Conservation (phyloP, 2,329 filamentous ascomycete genomes). For the Venturia aucupariae region DNA sequence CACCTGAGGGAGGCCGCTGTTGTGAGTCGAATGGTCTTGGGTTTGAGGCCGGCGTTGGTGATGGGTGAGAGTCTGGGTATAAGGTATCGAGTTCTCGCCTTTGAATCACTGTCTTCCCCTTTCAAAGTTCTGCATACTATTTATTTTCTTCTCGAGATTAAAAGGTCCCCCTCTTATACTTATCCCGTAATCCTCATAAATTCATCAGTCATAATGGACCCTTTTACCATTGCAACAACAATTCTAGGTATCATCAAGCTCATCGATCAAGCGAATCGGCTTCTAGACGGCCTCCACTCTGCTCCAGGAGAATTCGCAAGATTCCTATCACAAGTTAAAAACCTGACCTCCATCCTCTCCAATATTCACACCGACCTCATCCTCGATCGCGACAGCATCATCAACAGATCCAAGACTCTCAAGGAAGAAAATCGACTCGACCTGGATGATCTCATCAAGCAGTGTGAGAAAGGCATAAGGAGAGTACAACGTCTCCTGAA, state of each 20-base stretch:
- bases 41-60: neutral
- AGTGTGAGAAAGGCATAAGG: neutral
- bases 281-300: neutral
- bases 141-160: neutral
- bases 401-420: constrained; percentile 1
- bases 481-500: neutral
- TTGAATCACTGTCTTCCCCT: neutral
- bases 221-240: neutral
- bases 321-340: neutral
- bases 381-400: neutral
- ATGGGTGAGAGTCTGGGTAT: neutral
- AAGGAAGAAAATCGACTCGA: neutral
- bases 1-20: neutral
- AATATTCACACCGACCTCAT: neutral
- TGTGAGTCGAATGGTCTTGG: neutral
- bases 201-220: neutral
- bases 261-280: neutral
- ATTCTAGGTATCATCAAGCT: neutral
- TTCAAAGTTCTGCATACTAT: neutral
- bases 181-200: no score
- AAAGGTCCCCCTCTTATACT: neutral
- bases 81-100: neutral
- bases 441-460: neutral
- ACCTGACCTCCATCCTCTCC: neutral
- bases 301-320: neutral